These are phyloP conservation scores for Albifimbria verrucaria DNA, from an alignment of 2,329 filamentous ascomycete genomes.

Conservation along the genomic window DNA sequence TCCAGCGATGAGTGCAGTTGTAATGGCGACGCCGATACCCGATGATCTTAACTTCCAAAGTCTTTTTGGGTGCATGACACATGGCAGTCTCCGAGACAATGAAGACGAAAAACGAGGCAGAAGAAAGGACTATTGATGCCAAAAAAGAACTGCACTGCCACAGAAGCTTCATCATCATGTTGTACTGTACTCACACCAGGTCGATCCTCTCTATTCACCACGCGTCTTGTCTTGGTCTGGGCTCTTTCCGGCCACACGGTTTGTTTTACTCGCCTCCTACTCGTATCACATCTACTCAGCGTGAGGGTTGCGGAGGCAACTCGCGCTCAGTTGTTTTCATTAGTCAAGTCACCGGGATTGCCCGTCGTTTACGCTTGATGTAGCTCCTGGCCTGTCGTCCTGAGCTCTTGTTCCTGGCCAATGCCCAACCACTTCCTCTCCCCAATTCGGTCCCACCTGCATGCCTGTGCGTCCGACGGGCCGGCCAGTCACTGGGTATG, in stretches of 20 bases:
- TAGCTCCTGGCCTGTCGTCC: background rate
- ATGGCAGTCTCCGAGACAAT: too few relatives aligned
- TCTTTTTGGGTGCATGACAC: background rate
- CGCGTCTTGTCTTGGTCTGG: too few relatives aligned
- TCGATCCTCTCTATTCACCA: too few relatives aligned
- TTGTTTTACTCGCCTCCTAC: background rate
- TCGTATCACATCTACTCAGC: background rate
- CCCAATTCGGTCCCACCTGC: background rate
- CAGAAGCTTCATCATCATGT: too few relatives aligned
- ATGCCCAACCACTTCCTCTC: too few relatives aligned
- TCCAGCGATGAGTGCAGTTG: too few relatives aligned
- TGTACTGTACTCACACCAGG: too few relatives aligned
- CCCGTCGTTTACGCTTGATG: too few relatives aligned
- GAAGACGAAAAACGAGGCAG: background rate
- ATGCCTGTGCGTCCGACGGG: background rate
- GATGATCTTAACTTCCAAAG: background rate
- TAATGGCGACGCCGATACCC: too few relatives aligned
- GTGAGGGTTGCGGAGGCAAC: background rate
- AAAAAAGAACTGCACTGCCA: background rate
- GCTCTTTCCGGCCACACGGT: background rate
- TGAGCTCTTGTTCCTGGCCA: background rate
- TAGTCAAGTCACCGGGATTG: background rate
- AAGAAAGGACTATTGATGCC: background rate
- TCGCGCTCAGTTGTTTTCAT: too few relatives aligned
- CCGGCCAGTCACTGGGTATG: background rate